Base-by-base conservation (phyloP, 176 grass and related monocot species). In the Thalia dealbata region DNA sequence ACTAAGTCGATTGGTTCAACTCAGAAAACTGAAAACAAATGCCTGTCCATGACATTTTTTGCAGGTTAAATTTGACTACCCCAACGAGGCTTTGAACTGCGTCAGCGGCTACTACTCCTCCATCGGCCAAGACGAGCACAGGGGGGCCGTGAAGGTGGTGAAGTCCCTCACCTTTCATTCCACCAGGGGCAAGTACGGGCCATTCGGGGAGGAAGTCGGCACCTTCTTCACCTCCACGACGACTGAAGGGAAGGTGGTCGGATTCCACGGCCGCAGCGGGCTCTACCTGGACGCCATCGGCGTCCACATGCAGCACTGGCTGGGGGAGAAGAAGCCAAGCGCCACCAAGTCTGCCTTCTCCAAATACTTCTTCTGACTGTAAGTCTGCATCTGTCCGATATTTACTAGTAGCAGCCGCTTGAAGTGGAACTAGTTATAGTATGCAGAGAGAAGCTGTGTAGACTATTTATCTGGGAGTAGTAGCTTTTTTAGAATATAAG, bases 241-340 rank as follows among this genome's bases (percentile, higher is more conserved):
- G 0, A 92, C 85, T 0, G 15, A 86, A 74, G 95, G 95, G 25
- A 97, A 97, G 76, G 85, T 91, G 35, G 90, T 93, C 10, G 87
- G 95, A n/a, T 97, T 97, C 75, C 95, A 97, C 50, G 95, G 90
- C 56, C 78, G 95, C 55, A 88, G 90, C 67, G 80, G 76, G 43
- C n/a, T 70, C 59, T 93, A 84, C 78, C 46, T 97, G 62, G 90
- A 97, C 74, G 87, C 95, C 42, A 86, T 97, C 43, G 95, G 87
- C 0, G 87, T 97, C 44, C 90, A 97, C 41, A 97, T 88, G 90
- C 95, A 93, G 66, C 95, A 93, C 12, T 99, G 90, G 95, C 27
- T 91, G 22, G 90, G 95, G 6, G 85, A 92, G 75, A 80, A 69
- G 48, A 91, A 85, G 28, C 58, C 86, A 38, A 38, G 32, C 0